phyloP scores from a whole-genome alignment of 2,329 filamentous ascomycete genomes.

The Sphaceloma murrayae region DNA sequence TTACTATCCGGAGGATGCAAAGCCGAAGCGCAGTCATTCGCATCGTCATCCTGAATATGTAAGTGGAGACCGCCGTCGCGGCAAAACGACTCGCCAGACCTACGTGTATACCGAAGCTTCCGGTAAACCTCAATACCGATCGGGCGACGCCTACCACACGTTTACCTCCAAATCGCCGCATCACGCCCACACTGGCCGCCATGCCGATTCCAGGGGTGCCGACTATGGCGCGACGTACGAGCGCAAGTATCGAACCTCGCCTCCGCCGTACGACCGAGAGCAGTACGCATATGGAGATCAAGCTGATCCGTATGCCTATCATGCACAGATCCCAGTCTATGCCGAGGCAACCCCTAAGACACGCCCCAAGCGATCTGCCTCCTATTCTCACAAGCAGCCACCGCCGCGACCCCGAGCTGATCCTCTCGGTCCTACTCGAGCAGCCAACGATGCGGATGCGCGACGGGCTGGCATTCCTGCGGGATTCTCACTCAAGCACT shows the following conservation, averaged over 20 bases:
- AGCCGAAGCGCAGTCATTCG: conserved; percentile 25
- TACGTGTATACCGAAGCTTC: conserved; percentile 23
- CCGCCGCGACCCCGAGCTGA: conserved; percentile 36
- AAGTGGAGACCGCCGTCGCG: conserved; percentile 49
- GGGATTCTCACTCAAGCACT: conserved; percentile 95
- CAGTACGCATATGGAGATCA: conserved; percentile 42
- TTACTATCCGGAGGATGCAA: conserved; percentile 11
- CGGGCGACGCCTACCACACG: conserved; percentile 28
- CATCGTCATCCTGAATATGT: conserved; percentile 53
- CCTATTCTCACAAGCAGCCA: conserved; percentile 41
- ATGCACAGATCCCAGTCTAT: conserved; percentile 42
- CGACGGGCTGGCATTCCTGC: conserved; percentile 61
- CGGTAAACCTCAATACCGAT: conserved; percentile 19
- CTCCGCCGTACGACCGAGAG: conserved; percentile 43
- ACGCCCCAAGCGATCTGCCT: conserved; percentile 42
- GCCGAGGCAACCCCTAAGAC: conserved; percentile 29
- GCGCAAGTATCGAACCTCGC: conserved; percentile 29
- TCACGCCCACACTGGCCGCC: conserved; percentile 48
- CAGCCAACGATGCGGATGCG: conserved; percentile 58
- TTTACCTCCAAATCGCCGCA: conserved; percentile 44
- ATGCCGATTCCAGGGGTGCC: conserved; percentile 41
- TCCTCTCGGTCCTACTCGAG: conserved; percentile 32
- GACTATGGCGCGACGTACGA: conserved; percentile 32
- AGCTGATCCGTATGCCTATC: conserved; percentile 44
- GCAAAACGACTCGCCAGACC: conserved; percentile 26